Percentiles rank a stretch among this genome's conserved stretches.
phyloP scores from a whole-genome alignment of 2,329 filamentous ascomycete species.

The Pestalotiopsis sp. region DNA sequence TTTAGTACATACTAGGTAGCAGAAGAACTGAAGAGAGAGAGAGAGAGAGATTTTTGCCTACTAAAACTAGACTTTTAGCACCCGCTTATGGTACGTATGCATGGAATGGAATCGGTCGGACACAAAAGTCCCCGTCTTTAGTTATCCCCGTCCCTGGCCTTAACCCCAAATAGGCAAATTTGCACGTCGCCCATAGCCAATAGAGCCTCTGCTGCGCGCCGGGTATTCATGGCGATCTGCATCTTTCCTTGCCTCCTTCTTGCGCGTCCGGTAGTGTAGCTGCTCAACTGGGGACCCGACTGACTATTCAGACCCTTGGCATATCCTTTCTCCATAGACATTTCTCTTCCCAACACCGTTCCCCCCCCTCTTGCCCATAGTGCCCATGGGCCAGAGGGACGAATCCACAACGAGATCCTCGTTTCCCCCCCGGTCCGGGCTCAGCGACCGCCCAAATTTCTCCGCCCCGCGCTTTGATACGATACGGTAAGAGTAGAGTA shows the following conservation, averaged over 20 bases:
- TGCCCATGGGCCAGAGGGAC: no score
- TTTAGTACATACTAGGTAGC: neutral
- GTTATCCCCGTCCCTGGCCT: neutral
- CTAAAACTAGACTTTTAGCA: neutral
- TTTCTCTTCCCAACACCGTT: no score
- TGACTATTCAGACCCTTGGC: neutral
- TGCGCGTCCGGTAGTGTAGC: neutral
- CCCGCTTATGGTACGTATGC: neutral
- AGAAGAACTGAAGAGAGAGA: neutral
- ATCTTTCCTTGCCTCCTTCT: neutral
- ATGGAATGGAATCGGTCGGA: neutral
- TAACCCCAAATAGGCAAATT: neutral
- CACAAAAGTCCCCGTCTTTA: neutral
- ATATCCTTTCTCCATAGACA: neutral
- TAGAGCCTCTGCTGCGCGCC: neutral
- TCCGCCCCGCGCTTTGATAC: neutral
- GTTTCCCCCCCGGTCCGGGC: neutral
- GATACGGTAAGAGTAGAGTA: neutral
- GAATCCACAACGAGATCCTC: neutral
- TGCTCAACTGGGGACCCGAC: neutral
- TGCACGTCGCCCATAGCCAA: neutral
- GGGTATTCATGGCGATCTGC: constrained; percentile 3
- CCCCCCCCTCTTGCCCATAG: no score
- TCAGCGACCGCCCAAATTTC: neutral
- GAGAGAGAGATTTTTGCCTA: neutral